Percentiles rank a stretch among this genome's conserved stretches.
Conservation (phyloP, 371 early-diverging fungal genomes). For the Syncephalastrum racemosum region DNA sequence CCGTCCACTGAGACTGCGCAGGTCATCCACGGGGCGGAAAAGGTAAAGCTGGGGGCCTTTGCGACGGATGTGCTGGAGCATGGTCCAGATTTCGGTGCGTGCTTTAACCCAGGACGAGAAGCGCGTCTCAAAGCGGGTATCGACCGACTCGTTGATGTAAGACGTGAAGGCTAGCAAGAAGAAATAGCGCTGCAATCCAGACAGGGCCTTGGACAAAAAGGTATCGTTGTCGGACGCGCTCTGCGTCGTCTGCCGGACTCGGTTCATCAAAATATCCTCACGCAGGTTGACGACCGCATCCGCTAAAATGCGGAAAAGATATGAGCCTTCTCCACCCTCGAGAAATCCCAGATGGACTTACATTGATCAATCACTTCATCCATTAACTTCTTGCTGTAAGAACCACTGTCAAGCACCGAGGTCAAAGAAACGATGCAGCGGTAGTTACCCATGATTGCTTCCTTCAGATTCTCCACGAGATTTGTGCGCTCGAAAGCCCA, state of each 20-base stretch:
- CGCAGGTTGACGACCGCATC: slow-evolving; percentile 65
- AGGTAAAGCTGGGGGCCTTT: slow-evolving; percentile 53
- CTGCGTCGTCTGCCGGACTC: slow-evolving; percentile 53
- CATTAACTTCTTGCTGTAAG: slow-evolving; percentile 49
- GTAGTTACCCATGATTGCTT: slow-evolving; percentile 68
- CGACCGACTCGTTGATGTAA: slow-evolving; percentile 54
- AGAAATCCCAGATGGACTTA: slow-evolving; percentile 21
- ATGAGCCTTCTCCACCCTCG: not conserved
- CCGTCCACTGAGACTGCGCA: slow-evolving; percentile 37
- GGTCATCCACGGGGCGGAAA: slow-evolving; percentile 71
- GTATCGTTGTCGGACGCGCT: slow-evolving; percentile 21
- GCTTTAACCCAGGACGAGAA: slow-evolving; percentile 60
- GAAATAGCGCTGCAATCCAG: slow-evolving; percentile 68
- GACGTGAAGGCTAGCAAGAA: slow-evolving; percentile 63
- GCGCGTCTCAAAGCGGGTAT: slow-evolving; percentile 36
- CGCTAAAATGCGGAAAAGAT: slow-evolving; percentile 28
- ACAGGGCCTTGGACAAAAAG: slow-evolving; percentile 41
- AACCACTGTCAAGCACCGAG: slow-evolving; percentile 56
- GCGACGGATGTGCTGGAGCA: slow-evolving; percentile 56
- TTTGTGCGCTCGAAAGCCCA: slow-evolving; percentile 59
- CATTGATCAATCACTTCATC: slow-evolving; percentile 65
- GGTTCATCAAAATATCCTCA: slow-evolving; percentile 62
- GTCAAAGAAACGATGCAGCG: slow-evolving; percentile 52
- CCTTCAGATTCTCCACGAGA: slow-evolving; percentile 57
- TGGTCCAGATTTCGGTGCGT: slow-evolving; percentile 60